Conservation (phyloP, 805 yeast genomes). For the Suhomyces canberraensis region DNA sequence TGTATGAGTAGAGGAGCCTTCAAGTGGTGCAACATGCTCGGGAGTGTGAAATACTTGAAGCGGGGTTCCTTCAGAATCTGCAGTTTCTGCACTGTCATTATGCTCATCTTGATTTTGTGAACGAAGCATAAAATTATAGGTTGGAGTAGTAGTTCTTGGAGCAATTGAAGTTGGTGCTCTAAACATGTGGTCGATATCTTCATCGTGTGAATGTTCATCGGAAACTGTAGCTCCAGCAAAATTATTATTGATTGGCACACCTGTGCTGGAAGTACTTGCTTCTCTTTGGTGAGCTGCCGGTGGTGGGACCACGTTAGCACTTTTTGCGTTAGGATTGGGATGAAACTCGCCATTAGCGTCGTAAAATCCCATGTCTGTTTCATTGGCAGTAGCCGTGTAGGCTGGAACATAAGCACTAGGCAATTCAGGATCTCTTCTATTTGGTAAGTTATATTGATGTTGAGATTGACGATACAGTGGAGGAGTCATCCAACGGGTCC, state of each 20-base stretch:
- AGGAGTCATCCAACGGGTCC: constrained; percentile 86
- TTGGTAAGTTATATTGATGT: constrained; percentile 47
- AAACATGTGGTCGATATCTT: constrained; percentile 5
- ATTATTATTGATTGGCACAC: constrained; percentile 13
- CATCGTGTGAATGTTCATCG: constrained; percentile 8
- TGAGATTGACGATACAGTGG: constrained; percentile 72
- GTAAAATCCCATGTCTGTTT: constrained; percentile 74
- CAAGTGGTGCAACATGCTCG: too few relatives aligned
- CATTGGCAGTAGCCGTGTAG: constrained; percentile 64
- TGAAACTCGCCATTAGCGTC: constrained; percentile 55
- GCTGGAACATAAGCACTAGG: constrained; percentile 57
- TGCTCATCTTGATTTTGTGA: too few relatives aligned
- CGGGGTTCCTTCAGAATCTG: too few relatives aligned
- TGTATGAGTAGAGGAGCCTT: too few relatives aligned
- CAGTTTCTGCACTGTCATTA: too few relatives aligned
- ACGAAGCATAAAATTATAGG: constrained; percentile 6
- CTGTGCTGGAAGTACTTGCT: constrained; percentile 10
- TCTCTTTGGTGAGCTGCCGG: constrained; percentile 22
- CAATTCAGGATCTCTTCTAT: constrained; percentile 38
- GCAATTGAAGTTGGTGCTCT: constrained; percentile 7
- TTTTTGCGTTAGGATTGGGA: constrained; percentile 30
- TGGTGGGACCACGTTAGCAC: constrained; percentile 14
- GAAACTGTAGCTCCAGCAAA: constrained; percentile 5
- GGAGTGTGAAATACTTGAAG: too few relatives aligned
- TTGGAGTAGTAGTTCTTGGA: constrained; percentile 3